Conservation (phyloP, 805 yeast species). For the Priceomyces castillae region DNA sequence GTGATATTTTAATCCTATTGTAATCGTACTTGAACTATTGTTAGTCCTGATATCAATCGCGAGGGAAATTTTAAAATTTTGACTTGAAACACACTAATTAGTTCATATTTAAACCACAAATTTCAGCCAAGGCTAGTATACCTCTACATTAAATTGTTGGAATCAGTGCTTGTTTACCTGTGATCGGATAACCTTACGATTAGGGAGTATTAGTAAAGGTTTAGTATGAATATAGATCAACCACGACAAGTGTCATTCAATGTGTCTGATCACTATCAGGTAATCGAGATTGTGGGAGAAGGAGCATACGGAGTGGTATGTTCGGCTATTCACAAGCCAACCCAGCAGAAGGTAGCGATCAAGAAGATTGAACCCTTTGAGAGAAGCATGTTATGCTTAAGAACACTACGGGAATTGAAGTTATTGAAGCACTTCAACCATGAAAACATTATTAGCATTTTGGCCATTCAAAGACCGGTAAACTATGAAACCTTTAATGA, state of each 20-base stretch:
- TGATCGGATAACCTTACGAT: background rate
- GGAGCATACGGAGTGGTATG: conserved; percentile 97
- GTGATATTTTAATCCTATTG: background rate
- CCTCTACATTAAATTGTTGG: background rate
- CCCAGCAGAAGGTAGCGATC: conserved; percentile 88
- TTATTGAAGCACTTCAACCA: conserved; percentile 86
- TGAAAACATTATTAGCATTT: conserved; percentile 85
- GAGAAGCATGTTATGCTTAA: conserved; percentile 79
- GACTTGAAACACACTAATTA: background rate
- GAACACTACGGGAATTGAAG: conserved; percentile 88
- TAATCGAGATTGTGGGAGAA: conserved; percentile 83
- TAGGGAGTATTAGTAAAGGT: background rate
- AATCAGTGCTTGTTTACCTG: background rate
- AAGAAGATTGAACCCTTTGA: conserved; percentile 93
- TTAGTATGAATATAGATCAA: conserved; percentile 7
- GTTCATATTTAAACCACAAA: background rate
- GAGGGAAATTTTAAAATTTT: background rate
- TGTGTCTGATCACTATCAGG: conserved; percentile 83
- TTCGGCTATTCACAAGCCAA: conserved; percentile 82
- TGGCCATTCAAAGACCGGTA: conserved; percentile 85
- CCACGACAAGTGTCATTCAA: conserved; percentile 57
- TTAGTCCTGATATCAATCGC: background rate
- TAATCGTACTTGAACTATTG: background rate
- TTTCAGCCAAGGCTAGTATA: background rate
- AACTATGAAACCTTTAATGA: conserved; percentile 75